Percentiles rank a stretch among this genome's conserved stretches.
These are phyloP conservation scores for Pleurotus giganteus DNA, from an alignment of 768 basidiomycete species.

Conservation along the genomic window DNA sequence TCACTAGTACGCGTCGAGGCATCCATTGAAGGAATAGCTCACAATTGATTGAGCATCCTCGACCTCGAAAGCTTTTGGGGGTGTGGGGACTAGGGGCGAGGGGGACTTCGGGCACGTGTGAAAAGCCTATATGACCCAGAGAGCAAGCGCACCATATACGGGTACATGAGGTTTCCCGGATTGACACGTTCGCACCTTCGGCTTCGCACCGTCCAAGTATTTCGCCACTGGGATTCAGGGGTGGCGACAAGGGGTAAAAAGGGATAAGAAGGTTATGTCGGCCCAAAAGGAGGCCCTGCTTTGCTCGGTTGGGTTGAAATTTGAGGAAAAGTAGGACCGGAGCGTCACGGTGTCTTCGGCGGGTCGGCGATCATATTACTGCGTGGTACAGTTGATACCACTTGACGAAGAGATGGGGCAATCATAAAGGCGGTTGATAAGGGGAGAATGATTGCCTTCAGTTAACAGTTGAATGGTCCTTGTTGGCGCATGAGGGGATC, in stretches of 20 bases:
- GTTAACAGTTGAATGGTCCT: no score
- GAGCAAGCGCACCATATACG: constrained; percentile 1
- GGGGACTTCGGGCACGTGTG: constrained; percentile 4
- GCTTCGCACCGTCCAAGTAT: neutral
- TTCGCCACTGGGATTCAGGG: neutral
- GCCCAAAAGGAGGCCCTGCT: neutral
- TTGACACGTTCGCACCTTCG: no score
- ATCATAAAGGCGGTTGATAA: no score
- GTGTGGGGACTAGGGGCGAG: no score
- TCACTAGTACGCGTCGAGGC: neutral
- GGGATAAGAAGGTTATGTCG: constrained; percentile 8
- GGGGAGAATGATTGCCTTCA: no score
- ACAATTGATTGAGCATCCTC: neutral
- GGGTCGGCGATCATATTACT: neutral
- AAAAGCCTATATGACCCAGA: neutral
- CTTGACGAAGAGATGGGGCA: neutral
- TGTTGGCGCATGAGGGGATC: no score
- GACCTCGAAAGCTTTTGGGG: neutral
- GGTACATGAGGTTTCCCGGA: neutral
- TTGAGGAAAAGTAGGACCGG: neutral
- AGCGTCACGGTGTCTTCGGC: neutral
- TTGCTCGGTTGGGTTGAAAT: no score
- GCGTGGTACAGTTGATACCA: no score
- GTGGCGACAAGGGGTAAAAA: neutral
- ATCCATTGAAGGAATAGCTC: neutral